These are phyloP conservation scores for Fusarium guadeloupense DNA, from an alignment of 2,329 filamentous ascomycete genomes.

Conservation along the genomic window DNA sequence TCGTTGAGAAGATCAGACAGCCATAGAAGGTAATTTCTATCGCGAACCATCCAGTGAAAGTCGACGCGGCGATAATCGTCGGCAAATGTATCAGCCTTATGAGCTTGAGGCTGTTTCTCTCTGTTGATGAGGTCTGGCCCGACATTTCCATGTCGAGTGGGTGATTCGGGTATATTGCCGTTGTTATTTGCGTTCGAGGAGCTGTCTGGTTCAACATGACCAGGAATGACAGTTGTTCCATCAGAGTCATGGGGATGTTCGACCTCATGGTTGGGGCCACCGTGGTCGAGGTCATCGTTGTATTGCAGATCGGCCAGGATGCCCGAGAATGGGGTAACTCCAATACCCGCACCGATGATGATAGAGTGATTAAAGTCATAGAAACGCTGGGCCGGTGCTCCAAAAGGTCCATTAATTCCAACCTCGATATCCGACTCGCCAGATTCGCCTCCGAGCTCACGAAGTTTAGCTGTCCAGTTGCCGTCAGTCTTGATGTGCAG, in stretches of 20 bases:
- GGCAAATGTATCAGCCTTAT: slow-evolving; percentile 42
- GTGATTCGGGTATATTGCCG: neutral
- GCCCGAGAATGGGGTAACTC: slow-evolving; percentile 66
- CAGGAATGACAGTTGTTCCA: neutral
- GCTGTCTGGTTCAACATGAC: neutral
- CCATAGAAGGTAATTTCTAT: slow-evolving; percentile 65
- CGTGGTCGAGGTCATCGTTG: slow-evolving; percentile 52
- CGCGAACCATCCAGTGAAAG: slow-evolving; percentile 69
- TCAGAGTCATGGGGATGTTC: slow-evolving; percentile 14
- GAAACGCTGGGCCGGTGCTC: slow-evolving; percentile 66
- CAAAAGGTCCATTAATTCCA: slow-evolving; percentile 66
- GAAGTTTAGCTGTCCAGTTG: slow-evolving; percentile 62
- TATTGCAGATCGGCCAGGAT: slow-evolving; percentile 65
- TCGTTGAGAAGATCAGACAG: slow-evolving; percentile 65
- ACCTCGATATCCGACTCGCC: slow-evolving; percentile 55
- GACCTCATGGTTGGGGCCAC: slow-evolving; percentile 33
- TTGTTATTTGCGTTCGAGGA: neutral
- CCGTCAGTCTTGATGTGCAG: slow-evolving; percentile 68
- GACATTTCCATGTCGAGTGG: neutral
- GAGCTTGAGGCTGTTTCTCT: slow-evolving; percentile 24
- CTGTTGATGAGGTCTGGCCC: slow-evolving; percentile 15
- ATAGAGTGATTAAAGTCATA: slow-evolving; percentile 66
- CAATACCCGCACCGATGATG: slow-evolving; percentile 66
- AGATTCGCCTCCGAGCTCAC: slow-evolving; percentile 51
- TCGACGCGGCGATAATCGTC: slow-evolving; percentile 61